Evolutionary conservation across 1,139 yeast genomes (phyloP), one percentile per base, ranked within the genome.

Genomic region (Taiozyma sp.): DNA sequence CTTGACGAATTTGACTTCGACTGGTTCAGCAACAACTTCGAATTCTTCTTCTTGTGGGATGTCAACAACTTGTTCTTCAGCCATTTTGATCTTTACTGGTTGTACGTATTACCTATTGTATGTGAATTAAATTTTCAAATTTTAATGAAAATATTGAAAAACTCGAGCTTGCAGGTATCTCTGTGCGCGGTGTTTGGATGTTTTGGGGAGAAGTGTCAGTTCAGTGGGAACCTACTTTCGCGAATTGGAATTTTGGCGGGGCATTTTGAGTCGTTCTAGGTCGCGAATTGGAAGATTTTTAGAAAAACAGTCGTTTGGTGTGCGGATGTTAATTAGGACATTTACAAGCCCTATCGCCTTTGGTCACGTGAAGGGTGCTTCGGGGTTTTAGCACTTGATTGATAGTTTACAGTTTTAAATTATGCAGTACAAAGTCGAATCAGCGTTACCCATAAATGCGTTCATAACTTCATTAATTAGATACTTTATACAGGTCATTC

Each of bases 1-100:
- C 73, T 84, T 90, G 71, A 87, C 91, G 74, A 84, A 81, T 76
- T 83, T 86, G 65, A 78, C 79, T 78, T 85, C 91, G 73, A 85
- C 85, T 74, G 80, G 82, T 73, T 79, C 83, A 70, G 70, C 70
- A 64, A 71, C 79, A 67, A 76, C 78, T 70, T 76, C 81, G 67
- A 70, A 63, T 63, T 69, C 72, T 58, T 62, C 65, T 61, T 62
- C 64, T 59, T 60, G 64, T 58, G 66, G 65, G 61, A 62, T 61
- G 46, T 62, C 66, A 58, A 51, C 53, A 40, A 60, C 63, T 57
- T 62, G 63, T 60, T 52, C 63, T 60, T 62, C 66, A 61, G 66
- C 61, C 66, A 62, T 62, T 53, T 60, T 62, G 58, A 42, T 45
- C 45, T 38, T 19, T 38, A 38, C 41, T 38, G 41, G 41, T 38